Evolutionary conservation across 2,329 filamentous ascomycete species (phyloP).

Genomic region (Trichoderma endophyticum): DNA sequence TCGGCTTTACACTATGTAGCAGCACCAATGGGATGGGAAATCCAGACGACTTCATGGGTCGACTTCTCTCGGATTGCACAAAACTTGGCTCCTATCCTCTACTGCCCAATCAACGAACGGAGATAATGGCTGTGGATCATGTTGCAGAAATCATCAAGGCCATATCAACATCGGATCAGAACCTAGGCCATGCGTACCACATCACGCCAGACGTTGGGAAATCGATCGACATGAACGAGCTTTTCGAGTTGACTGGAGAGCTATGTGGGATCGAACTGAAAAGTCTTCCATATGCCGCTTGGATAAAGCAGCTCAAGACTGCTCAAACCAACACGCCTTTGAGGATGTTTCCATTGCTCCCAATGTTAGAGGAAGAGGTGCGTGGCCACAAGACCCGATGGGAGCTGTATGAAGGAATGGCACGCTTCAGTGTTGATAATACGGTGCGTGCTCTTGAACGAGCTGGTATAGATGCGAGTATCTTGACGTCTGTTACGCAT

Average conservation of each 20-base stretch:
- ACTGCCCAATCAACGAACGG: background rate
- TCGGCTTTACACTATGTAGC: background rate
- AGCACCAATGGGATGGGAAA: background rate
- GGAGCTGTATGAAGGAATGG: background rate
- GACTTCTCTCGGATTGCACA: background rate
- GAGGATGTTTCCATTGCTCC: background rate
- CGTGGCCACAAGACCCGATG: background rate
- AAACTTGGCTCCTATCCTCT: background rate
- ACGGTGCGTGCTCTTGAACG: background rate
- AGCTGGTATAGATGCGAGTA: background rate
- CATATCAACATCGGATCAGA: background rate
- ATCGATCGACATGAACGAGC: background rate
- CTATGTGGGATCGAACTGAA: background rate
- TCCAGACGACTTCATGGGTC: slow-evolving; percentile 1
- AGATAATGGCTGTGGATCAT: background rate
- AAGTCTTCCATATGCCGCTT: background rate
- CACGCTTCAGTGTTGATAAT: background rate
- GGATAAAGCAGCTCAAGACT: background rate
- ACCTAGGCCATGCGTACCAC: background rate
- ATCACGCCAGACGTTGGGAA: background rate
- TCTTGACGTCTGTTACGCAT: background rate
- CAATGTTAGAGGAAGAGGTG: background rate
- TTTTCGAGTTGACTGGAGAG: background rate
- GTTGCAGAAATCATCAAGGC: background rate
- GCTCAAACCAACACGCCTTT: background rate